These are phyloP conservation scores for Cucurbita argyrosperma DNA, from an alignment of 306 rosid genomes.

Conservation along the genomic window DNA sequence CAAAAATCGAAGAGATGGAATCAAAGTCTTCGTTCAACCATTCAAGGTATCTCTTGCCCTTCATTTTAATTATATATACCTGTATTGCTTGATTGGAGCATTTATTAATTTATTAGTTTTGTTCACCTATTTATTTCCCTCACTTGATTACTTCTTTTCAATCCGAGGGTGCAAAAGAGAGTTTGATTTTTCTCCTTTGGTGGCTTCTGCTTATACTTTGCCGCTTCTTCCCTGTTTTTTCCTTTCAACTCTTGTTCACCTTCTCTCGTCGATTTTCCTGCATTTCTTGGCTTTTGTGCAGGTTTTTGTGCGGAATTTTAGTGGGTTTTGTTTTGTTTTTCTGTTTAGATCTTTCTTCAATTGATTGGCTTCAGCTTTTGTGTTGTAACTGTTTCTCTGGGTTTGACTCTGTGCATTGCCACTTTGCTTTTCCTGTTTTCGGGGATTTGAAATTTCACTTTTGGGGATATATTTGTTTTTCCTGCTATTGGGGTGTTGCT, in stretches of 20 bases:
- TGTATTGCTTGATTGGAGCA: background rate
- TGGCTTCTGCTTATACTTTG: constrained; percentile 10
- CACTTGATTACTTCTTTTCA: constrained; percentile 3
- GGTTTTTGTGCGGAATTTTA: background rate
- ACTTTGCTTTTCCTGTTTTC: background rate
- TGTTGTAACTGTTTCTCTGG: constrained; percentile 10
- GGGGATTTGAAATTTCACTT: background rate
- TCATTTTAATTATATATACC: background rate
- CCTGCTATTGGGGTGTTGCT: background rate
- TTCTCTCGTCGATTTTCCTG: background rate
- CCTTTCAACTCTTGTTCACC: background rate
- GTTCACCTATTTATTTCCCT: background rate
- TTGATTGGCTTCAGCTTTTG: constrained; percentile 10
- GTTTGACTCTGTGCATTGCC: background rate
- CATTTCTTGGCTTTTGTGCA: constrained; percentile 4
- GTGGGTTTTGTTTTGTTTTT: background rate
- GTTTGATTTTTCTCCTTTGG: constrained; percentile 1
- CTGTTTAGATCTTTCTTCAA: background rate
- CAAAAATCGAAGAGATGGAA: background rate
- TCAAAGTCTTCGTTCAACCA: background rate
- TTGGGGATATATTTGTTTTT: background rate
- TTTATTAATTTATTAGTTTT: background rate
- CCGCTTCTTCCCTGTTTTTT: constrained; percentile 19
- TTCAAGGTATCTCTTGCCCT: background rate
- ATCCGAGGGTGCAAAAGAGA: background rate